Percentiles rank a stretch among this genome's conserved stretches.
Conservation (phyloP, 345 rosid species). For the Lumnitzera littorea region DNA sequence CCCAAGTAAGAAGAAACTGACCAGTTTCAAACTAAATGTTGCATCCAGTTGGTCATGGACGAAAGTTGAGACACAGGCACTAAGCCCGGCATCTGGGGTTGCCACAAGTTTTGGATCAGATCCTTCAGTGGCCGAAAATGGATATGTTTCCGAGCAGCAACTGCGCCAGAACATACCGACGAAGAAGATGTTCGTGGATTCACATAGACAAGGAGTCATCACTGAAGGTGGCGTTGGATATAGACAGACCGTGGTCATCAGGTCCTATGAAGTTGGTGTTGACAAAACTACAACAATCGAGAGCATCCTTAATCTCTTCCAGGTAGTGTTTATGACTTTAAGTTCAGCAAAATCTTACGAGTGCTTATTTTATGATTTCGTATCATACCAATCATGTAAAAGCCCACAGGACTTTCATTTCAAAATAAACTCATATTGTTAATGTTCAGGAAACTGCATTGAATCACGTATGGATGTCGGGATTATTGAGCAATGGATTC, state of each 20-base stretch:
- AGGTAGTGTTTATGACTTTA: constrained; percentile 23
- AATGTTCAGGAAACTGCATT: constrained; percentile 51
- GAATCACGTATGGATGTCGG: constrained; percentile 80
- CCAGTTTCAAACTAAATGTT: constrained; percentile 20
- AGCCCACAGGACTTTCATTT: too few relatives aligned
- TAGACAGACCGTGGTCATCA: constrained; percentile 48
- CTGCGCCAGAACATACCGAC: constrained; percentile 50
- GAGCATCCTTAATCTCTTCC: constrained; percentile 54
- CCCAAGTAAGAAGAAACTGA: constrained; percentile 19
- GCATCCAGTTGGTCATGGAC: constrained; percentile 5
- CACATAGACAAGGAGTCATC: constrained; percentile 51
- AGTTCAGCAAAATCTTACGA: too few relatives aligned
- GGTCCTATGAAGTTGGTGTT: constrained; percentile 68
- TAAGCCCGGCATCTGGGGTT: constrained; percentile 16
- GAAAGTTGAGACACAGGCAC: constrained; percentile 10
- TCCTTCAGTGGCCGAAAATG: constrained; percentile 18
- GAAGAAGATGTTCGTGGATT: constrained; percentile 49
- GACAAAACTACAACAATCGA: constrained; percentile 56
- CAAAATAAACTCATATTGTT: not conserved
- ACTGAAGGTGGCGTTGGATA: constrained; percentile 46
- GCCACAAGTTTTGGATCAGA: constrained; percentile 13
- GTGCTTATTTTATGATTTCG: too few relatives aligned
- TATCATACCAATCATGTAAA: too few relatives aligned
- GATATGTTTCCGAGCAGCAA: constrained; percentile 16
- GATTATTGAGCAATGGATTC: constrained; percentile 62